A percentile compares a stretch with the other conserved stretches of the same genome.
These are phyloP conservation scores for Penicillium sp. DNA, from an alignment of 2,329 filamentous ascomycete species.

Conservation along the genomic window DNA sequence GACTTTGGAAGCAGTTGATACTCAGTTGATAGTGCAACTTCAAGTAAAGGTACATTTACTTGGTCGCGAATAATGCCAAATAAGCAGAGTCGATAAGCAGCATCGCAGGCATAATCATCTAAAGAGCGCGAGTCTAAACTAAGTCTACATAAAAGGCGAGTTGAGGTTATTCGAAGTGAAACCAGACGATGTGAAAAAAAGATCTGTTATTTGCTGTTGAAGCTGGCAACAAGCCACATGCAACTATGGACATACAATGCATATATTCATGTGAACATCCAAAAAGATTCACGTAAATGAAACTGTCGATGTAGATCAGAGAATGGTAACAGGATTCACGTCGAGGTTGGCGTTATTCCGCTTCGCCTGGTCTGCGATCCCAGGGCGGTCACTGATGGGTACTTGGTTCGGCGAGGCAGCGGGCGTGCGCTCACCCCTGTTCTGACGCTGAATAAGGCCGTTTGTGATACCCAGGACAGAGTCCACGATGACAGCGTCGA, in stretches of 20 bases:
- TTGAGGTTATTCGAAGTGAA: neutral
- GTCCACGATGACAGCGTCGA: constrained; percentile 97
- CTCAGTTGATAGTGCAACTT: neutral
- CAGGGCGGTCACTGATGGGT: constrained; percentile 17
- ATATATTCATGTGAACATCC: constrained; percentile 5
- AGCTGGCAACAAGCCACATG: constrained; percentile 13
- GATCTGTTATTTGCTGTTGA: constrained; percentile 18
- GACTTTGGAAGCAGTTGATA: too few species aligned
- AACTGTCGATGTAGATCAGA: neutral
- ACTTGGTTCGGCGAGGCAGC: constrained; percentile 21
- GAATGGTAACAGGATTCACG: constrained; percentile 1
- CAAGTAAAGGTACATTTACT: neutral
- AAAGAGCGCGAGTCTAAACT: too few species aligned
- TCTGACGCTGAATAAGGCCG: constrained; percentile 60
- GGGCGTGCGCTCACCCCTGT: constrained; percentile 22
- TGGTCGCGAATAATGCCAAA: neutral
- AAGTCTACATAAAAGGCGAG: neutral
- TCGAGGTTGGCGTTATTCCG: constrained; percentile 10
- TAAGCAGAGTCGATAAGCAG: neutral
- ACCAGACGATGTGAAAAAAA: constrained; percentile 6
- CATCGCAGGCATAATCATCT: neutral
- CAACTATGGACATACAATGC: constrained; percentile 17
- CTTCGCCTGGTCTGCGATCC: constrained; percentile 24
- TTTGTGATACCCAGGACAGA: constrained; percentile 89
- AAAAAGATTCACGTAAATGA: constrained; percentile 3